Evolutionary conservation across 371 early-diverging fungal species (phyloP), one percentile per base, ranked within the genome.

Genomic region (Racocetra persica): DNA sequence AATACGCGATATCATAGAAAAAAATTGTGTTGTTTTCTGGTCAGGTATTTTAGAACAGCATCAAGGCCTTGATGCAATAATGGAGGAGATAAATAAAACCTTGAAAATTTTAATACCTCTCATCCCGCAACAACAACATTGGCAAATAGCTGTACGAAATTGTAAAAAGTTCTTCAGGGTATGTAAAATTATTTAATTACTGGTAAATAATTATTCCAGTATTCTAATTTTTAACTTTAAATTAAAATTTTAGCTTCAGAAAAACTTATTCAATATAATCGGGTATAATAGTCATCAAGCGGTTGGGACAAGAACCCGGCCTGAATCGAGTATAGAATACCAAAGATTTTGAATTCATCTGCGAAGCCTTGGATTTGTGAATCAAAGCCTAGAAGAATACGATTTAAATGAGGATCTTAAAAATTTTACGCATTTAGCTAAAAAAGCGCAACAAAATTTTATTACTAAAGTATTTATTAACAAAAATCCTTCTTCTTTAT

Each of bases 391-490:
- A 26, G 28, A 20, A 36, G 74, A 73, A 32, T 54, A 28, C 38
- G 55, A 73, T 54, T 57, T 52, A 38, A 73, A 41, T 57, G 32
- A 52, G 3, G 41, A 73, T 0, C 41, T 73, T 11, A 57, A 36
- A 28, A 28, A 73, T 55, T 36, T 73, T 73, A 55, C 26, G 11
- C 8, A 22, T 49, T 71, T 71, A 52, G 72, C 72, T 16, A 75
- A 75, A 59, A 18, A 59, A 26, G 75, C 60, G 4, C 2, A n/a
- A 59, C 59, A 75, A 60, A 75, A 75, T 52, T 75, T 57, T 75
- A 75, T 75, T 75, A 60, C 22, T 28, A 18, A 75, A 75, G 60
- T 59, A 57, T 75, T 75, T 75, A 57, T 36, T 75, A 75, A 75
- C 4, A 75, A 75, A 57, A 75, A 38, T 20, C 32, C 16, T 22